Evolutionary conservation across 73 alveolate genomes (phyloP), one percentile per base, ranked within the genome.

Genomic region (Paramecium octaurelia): DNA sequence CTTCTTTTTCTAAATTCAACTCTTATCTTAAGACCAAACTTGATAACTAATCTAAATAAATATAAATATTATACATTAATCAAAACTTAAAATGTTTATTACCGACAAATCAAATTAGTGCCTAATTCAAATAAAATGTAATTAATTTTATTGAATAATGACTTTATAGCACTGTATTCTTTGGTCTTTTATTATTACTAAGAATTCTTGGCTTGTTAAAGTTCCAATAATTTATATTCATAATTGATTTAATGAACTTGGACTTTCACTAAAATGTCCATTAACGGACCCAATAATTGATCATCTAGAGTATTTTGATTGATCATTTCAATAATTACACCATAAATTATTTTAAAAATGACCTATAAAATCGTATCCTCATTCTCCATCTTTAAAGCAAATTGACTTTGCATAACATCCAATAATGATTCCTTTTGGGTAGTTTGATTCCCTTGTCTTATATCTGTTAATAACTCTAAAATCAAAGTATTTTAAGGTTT

Each of bases 381-480:
- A 64, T 64, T 64, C 21, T 64, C 84, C 84, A 64, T 64, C 29
- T 64, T 64, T 20, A 64, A 14, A 64, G 84, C 91, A 80, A 80
- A 80, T 64, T 80, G n/a, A 23, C 75, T 24, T 44, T 48, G 21
- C 50, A 80, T 23, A 6, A 48, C 75, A 42, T 80, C 91, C 14
- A 80, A 34, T 24, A 64, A 31, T 64, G 84, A 64, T 64, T 64
- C 84, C 24, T 34, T 64, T 27, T 54, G 8, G 2, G 31, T 6
- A 18, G 69, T 54, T 18, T 16, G 1, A 54, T 54, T 54, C 2
- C 59, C 48, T 75, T 34, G 14, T 35, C 91, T 5, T 4, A 31
- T 64, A 23, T 80, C 91, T 31, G 46, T 44, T 64, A 80, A 31
- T 24, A 80, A 48, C 24, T 80, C 91, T 48, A 80, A 80, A 44